Percentiles rank a stretch among this genome's conserved stretches.
Conservation (phyloP, 2,329 filamentous ascomycete species). For the Penicillium fuscoglaucum region DNA sequence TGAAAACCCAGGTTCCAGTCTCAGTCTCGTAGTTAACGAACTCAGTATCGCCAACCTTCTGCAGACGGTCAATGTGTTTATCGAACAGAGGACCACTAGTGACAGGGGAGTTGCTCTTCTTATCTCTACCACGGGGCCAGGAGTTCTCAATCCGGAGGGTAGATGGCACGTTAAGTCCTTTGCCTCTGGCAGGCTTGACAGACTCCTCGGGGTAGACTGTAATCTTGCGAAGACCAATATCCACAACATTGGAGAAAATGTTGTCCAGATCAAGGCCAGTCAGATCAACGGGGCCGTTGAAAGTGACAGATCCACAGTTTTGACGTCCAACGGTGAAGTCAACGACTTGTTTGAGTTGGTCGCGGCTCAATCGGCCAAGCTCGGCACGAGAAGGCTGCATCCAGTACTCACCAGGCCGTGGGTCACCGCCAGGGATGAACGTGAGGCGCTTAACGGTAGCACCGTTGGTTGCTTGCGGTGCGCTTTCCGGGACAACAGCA, state of each 20-base stretch:
- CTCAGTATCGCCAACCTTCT: constrained; percentile 73
- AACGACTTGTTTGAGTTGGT: constrained; percentile 71
- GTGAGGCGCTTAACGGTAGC: constrained; percentile 31
- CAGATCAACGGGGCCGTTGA: constrained; percentile 80
- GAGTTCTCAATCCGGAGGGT: constrained; percentile 87
- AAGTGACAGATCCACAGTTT: constrained; percentile 77
- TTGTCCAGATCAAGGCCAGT: constrained; percentile 75
- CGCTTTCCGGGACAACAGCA: constrained; percentile 69
- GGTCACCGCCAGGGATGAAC: constrained; percentile 44
- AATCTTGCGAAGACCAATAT: constrained; percentile 72
- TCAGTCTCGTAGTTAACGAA: constrained; percentile 78
- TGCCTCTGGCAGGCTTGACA: constrained; percentile 80
- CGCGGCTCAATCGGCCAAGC: constrained; percentile 74
- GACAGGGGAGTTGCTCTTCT: constrained; percentile 55
- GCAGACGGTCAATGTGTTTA: constrained; percentile 79
- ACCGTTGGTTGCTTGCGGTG: constrained; percentile 40
- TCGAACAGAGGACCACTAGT: constrained; percentile 67
- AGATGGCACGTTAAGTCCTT: constrained; percentile 88
- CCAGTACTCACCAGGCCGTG: constrained; percentile 77
- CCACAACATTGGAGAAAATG: constrained; percentile 74
- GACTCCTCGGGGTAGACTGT: constrained; percentile 79
- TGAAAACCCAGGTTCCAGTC: constrained; percentile 86
- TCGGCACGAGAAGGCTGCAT: constrained; percentile 75
- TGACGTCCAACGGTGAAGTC: constrained; percentile 80
- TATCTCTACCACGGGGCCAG: constrained; percentile 74